phyloP scores from a whole-genome alignment of 148 eudicot genomes.

The Persicaria maculosa region DNA sequence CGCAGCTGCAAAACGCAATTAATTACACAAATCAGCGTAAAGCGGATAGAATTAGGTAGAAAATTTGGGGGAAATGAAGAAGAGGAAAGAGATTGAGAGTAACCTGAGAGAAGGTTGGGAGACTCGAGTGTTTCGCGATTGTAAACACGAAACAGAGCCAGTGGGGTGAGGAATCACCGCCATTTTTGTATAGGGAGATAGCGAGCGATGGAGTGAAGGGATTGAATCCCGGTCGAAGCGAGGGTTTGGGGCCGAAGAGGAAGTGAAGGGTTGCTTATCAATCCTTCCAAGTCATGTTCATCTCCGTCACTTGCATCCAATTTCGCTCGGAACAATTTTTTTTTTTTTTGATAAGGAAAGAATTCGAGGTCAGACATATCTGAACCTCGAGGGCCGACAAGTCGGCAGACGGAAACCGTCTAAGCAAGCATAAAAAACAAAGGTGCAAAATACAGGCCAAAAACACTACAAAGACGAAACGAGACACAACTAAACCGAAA shows the following conservation, averaged over 20 bases:
- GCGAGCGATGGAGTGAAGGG: neutral
- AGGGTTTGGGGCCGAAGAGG: too few species aligned
- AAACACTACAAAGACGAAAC: too few species aligned
- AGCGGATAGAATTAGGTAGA: neutral
- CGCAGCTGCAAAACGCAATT: conserved; percentile 34
- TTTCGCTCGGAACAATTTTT: neutral
- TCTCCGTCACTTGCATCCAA: neutral
- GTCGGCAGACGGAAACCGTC: too few species aligned
- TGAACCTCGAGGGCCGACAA: too few species aligned
- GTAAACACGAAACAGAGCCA: conserved; percentile 37
- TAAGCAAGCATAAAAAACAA: too few species aligned
- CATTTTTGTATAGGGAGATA: conserved; percentile 24
- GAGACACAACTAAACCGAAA: too few species aligned
- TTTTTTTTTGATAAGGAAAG: too few species aligned
- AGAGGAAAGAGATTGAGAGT: neutral
- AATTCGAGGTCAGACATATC: too few species aligned
- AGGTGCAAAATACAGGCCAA: too few species aligned
- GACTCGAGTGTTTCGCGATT: conserved; percentile 16
- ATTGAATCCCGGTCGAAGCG: neutral
- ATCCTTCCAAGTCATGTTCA: neutral
- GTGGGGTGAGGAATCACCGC: conserved; percentile 38
- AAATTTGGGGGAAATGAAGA: neutral
- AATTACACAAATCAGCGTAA: neutral
- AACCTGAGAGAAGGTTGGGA: conserved; percentile 12
- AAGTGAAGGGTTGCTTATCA: neutral